Base-by-base conservation (phyloP, 306 rosid species). In the Castanopsis chinensis region DNA sequence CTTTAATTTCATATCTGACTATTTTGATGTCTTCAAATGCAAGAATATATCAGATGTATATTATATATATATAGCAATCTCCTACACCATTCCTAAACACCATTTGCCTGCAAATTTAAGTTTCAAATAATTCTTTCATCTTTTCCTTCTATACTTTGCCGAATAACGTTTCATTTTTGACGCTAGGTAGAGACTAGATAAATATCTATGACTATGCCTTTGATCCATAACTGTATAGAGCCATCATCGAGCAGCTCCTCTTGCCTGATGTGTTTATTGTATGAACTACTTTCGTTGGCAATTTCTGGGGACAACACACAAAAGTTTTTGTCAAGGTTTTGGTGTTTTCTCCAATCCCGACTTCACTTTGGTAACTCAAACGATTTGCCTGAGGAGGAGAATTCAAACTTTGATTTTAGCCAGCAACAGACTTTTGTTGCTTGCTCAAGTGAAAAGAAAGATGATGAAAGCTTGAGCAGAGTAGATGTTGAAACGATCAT, bases 401-500 rank as follows among this genome's bases (percentile, higher is more conserved):
- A 43, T 41, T 25, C 72, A 53, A 72, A 59, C 35, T 35, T 23
- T 6, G 90, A 80, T 75, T 55, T 71, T 53, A 78, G 68, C 72
- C 65, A 55, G 20, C 80, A 23, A 11, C 72, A 41, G 73, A 68
- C 15, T 6, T 41, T 0, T 8, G 45, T 0, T 41, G 45, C 3
- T 41, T 75, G 52, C 65, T 35, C 71, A 15, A 55, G 41, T 52
- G 49, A 71, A 0, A 83, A 69, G 65, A 75, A 69, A 73, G 91
- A 75, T n/a, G 88, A 83, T 27, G 86, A 17, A 35, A 75, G 52
- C 71, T 60, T 92, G 67, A 77, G 76, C 75, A 86, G 92, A 71
- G 92, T 68, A 33, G 96, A 91, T 68, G 90, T 76, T 17, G 79
- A 85, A 69, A 68, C 19, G 79, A 87, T 95, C 84, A 92, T 95